These are phyloP conservation scores for Ophiostoma novo-ulmi DNA, from an alignment of 2,329 filamentous ascomycete species.

Conservation along the genomic window DNA sequence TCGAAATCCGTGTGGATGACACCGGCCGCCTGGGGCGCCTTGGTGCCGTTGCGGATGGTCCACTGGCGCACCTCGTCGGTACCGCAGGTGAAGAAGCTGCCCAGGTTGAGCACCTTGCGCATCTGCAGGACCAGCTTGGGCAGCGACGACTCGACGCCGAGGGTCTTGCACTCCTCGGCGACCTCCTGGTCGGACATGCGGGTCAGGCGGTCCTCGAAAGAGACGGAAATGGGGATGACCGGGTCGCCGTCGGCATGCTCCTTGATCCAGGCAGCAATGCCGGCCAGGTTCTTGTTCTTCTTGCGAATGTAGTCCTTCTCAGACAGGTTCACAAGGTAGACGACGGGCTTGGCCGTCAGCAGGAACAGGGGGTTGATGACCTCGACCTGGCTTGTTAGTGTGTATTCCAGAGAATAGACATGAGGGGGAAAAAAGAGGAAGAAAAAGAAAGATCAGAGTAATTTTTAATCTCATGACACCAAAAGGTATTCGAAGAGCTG, in stretches of 20 bases:
- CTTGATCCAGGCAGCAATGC: constrained; percentile 94
- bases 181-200: constrained; percentile 72
- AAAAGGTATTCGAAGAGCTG: constrained; percentile 95
- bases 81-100: constrained; percentile 96
- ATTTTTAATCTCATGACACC: constrained; percentile 75
- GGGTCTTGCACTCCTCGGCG: constrained; percentile 81
- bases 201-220: constrained; percentile 86
- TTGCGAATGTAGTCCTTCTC: constrained; percentile 96
- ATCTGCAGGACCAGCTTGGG: constrained; percentile 90
- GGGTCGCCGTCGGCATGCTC: constrained; percentile 80
- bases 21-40: constrained; percentile 95
- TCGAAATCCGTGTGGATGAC: constrained; percentile 98
- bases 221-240: constrained; percentile 87
- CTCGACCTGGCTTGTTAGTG: constrained; percentile 63
- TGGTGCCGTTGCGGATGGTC: constrained; percentile 93
- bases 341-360: constrained; percentile 91
- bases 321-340: constrained; percentile 93
- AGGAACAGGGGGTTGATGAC: constrained; percentile 96
- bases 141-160: constrained; percentile 80
- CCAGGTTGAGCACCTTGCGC: constrained; percentile 84
- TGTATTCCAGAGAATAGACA: not conserved
- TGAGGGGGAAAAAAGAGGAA: not conserved
- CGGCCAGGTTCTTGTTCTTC: constrained; percentile 98
- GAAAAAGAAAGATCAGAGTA: constrained; percentile 16
- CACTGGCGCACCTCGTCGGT: constrained; percentile 96